These are phyloP conservation scores for Monilinia fructigena DNA, from an alignment of 2,329 filamentous ascomycete genomes.

Conservation along the genomic window DNA sequence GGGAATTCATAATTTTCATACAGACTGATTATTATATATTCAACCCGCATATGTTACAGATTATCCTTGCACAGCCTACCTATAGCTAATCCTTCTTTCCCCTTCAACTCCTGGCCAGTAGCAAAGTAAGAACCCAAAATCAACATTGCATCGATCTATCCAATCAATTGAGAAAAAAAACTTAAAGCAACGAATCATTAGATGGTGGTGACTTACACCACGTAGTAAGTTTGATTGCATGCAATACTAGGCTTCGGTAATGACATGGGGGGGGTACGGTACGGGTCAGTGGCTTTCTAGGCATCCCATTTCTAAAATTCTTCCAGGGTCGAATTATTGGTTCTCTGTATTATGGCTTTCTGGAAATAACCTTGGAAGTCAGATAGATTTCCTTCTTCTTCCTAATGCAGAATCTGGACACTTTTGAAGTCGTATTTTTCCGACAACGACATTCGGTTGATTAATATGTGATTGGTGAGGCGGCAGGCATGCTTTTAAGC, in stretches of 20 bases:
- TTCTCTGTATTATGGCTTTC: conserved; percentile 11
- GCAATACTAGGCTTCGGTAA: conserved; percentile 10
- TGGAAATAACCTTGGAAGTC: neutral
- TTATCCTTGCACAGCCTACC: no score
- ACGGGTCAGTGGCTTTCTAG: conserved; percentile 9
- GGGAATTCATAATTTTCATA: no score
- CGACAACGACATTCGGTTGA: conserved; percentile 15
- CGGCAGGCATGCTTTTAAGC: neutral
- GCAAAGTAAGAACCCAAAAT: neutral
- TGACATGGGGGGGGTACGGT: neutral
- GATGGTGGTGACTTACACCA: neutral
- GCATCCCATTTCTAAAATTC: conserved; percentile 3
- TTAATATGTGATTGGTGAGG: neutral
- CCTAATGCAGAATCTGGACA: neutral
- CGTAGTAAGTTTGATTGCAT: conserved; percentile 9
- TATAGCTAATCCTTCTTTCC: no score
- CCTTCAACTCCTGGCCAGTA: neutral
- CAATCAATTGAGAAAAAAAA: neutral
- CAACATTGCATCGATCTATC: neutral
- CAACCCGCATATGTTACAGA: no score
- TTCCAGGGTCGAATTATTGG: conserved; percentile 2
- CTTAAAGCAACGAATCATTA: no score
- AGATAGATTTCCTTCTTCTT: neutral
- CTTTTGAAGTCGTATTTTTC: neutral
- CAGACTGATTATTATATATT: no score